Evolutionary conservation across 2,329 filamentous ascomycete genomes (phyloP), one percentile per base, ranked within the genome.

Genomic region (Ophiostoma piceae): DNA sequence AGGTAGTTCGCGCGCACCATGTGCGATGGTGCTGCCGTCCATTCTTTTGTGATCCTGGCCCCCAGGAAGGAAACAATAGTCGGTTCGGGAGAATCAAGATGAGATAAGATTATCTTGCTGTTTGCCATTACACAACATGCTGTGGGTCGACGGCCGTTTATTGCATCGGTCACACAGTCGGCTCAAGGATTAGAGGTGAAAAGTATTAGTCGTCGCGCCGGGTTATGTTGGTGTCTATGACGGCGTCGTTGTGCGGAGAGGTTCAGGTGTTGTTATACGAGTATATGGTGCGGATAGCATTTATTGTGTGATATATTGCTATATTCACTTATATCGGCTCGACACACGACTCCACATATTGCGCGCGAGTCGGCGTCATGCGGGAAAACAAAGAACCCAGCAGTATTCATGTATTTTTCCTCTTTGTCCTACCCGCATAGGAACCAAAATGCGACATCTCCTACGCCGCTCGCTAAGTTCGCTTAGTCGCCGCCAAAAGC

Each of bases 1-100:
- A 4, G 71, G 68, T 41, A 73, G 62, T 47, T 47, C 43, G 19
- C 43, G 43, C 43, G 43, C 43, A n/a, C 43, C 43, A 8, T 47
- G 43, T 19, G 16, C 16, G 43, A 47, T 47, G 41, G 5, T 2
- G 5, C 41, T 19, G 14, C 19, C 19, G 43, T 47, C 43, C 43
- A 47, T 47, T 47, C 16, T 47, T 43, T n/a, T 2, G 19, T 7
- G 43, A n/a, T 47, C 4, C 16, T 6, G 16, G 43, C 5, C 19
- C 43, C 43, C 6, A 19, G 12, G 39, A 41, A 41, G 12, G 12
- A 47, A 16, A 47, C 4, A 47, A n/a, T 3, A 19, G 43, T 47
- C 43, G 43, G 43, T 47, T 19, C 43, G 16, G 16, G 12, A 47
- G 6, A 16, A 47, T 47, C 43, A n/a, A 47, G 43, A 7, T 47